Conservation (phyloP, 441 rosid species). For the Gossypium davidsonii region DNA sequence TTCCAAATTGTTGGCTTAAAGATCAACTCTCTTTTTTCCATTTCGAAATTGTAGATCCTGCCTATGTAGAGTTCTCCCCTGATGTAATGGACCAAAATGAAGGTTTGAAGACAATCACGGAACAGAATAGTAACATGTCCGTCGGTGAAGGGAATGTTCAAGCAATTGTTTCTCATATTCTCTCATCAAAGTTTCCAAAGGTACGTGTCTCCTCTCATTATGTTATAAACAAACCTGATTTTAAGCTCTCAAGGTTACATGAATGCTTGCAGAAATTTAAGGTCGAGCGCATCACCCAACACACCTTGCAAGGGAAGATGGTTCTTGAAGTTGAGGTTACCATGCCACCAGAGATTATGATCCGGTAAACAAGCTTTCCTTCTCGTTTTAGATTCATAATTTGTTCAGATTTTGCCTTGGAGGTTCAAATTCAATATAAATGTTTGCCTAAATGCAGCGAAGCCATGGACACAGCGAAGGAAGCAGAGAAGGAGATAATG, state of each 20-base stretch:
- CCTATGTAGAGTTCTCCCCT: constrained; percentile 37
- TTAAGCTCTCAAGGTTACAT: not conserved
- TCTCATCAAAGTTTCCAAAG: constrained; percentile 46
- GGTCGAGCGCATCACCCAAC: constrained; percentile 57
- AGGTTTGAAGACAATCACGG: constrained; percentile 16
- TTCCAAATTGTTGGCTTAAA: not conserved
- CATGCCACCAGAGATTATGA: constrained; percentile 50
- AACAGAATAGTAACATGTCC: constrained; percentile 22
- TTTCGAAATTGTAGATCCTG: constrained; percentile 53
- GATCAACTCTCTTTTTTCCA: not conserved
- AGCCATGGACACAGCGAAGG: constrained; percentile 62
- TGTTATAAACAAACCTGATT: not conserved
- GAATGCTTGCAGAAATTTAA: constrained; percentile 47
- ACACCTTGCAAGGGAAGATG: constrained; percentile 57
- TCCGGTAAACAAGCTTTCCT: constrained; percentile 28
- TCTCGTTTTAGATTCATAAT: no score
- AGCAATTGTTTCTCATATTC: constrained; percentile 31
- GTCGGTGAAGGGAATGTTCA: constrained; percentile 43
- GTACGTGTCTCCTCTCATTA: constrained; percentile 22
- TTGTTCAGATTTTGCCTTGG: not conserved
- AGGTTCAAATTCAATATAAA: not conserved
- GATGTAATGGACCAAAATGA: constrained; percentile 24
- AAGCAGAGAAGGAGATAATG: constrained; percentile 57
- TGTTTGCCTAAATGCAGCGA: constrained; percentile 35
- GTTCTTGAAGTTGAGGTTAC: constrained; percentile 59